phyloP scores from a whole-genome alignment of 257 asterid genomes.

The Solanum microdontum region DNA sequence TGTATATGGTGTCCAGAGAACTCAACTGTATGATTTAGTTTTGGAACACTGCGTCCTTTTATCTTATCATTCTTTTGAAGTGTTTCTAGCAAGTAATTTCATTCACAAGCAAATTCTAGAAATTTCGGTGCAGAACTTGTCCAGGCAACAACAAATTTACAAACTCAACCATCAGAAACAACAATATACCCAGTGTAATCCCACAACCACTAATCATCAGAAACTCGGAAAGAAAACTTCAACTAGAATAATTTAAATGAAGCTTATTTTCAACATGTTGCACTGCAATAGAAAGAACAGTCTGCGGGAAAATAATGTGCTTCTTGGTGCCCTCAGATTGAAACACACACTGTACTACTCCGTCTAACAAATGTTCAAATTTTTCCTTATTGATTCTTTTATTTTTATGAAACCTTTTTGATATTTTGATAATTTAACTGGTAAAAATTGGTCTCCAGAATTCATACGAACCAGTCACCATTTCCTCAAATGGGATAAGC shows the following conservation, averaged over 20 bases:
- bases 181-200: background rate
- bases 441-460: background rate
- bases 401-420: background rate
- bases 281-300: background rate
- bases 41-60: background rate
- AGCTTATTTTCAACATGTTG: background rate
- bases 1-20: background rate
- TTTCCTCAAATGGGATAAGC: background rate
- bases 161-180: background rate
- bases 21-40: background rate
- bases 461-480: background rate
- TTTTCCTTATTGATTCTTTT: background rate
- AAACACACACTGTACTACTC: background rate
- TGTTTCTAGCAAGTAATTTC: background rate
- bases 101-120: background rate
- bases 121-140: background rate
- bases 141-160: background rate
- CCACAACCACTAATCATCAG: background rate
- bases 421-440: background rate
- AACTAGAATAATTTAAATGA: background rate
- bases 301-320: background rate
- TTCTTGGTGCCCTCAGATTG: background rate
- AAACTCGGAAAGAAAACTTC: background rate
- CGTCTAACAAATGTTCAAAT: background rate
- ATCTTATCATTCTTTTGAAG: background rate